A percentile compares a stretch with the other conserved stretches of the same genome.
Evolutionary conservation across 1,139 yeast species (phyloP).

Genomic region (Candida sp.): DNA sequence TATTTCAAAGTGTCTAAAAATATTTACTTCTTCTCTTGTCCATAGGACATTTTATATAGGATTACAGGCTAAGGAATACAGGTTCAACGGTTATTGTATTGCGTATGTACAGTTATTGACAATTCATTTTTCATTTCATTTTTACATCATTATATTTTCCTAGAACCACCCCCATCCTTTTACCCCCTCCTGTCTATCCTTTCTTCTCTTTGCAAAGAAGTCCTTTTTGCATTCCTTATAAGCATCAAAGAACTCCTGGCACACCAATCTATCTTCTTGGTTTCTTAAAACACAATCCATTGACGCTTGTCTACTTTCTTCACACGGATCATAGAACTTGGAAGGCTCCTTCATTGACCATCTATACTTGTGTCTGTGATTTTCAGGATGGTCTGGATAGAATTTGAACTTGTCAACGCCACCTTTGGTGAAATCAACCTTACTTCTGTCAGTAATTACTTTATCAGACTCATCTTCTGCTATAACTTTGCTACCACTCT

Average conservation of each 20-base stretch:
- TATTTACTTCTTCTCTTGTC: too few relatives aligned
- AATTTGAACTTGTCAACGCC: conserved; percentile 56
- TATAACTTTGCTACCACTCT: too few relatives aligned
- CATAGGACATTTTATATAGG: too few relatives aligned
- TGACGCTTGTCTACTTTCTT: conserved; percentile 84
- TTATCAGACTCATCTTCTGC: conserved; percentile 15
- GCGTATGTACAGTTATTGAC: not conserved
- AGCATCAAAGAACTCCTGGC: conserved; percentile 87
- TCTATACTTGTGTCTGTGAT: conserved; percentile 55
- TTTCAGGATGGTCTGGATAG: conserved; percentile 81
- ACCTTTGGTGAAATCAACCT: conserved; percentile 58
- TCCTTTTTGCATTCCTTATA: conserved; percentile 89
- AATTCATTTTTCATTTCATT: not conserved
- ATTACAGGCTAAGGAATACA: too few relatives aligned
- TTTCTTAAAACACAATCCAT: conserved; percentile 73
- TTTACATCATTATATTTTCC: not conserved
- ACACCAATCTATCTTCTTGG: conserved; percentile 69
- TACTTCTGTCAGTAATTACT: conserved; percentile 38
- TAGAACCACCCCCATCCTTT: conserved; percentile 43
- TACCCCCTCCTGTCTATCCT: conserved; percentile 36
- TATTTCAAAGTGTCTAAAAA: conserved; percentile 5
- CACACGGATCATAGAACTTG: conserved; percentile 90
- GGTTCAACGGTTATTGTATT: not conserved
- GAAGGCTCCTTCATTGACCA: conserved; percentile 74
- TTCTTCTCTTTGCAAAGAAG: conserved; percentile 51